Evolutionary conservation across 257 asterid species (phyloP), one percentile per base, ranked within the genome.

Genomic region (Gynochthodes officinalis): DNA sequence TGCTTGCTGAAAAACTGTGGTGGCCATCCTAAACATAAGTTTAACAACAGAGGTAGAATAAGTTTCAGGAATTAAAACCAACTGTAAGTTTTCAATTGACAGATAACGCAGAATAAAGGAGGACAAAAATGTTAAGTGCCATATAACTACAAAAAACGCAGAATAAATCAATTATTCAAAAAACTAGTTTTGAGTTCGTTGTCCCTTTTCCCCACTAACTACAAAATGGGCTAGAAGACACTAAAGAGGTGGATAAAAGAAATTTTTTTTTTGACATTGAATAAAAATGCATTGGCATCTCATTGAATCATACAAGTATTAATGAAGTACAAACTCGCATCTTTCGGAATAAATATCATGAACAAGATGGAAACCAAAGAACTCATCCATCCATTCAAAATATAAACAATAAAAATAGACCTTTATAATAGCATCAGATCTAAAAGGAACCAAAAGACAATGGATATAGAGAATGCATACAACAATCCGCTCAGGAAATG

Each of bases 11-110:
- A 80, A 83, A 37, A 86, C 78, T 4, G 80, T 68, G 15, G 88
- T 80, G 28, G 96, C 89, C 98, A 94, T 94, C 80, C 93, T 90
- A 82, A 46, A 74, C 48, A 33, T 25, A 70, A 30, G 37, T 52
- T 30, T 37, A 61, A 73, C 35, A 48, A 27, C 21, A 43, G 11
- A 23, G 21, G 16, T 0, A 32, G 4, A 33, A 12, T 10, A 70
- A 37, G 12, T 21, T 48, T 21, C 64, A 57, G 30, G 8, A 44
- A 25, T 21, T 69, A 0, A 15, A 57, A 37, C 23, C 62, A 67
- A 39, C 30, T 12, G n/a, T 14, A 54, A 61, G 21, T n/a, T 15
- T 48, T 11, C 21, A 33, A 48, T 61, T 35, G 7, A 62, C 18
- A 53, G n/a, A 35, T 6, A 30, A 64, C 43, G 43, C 67, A 65